Conservation (phyloP, 176 grass and related monocot genomes). For the Neostapfia colusana region DNA sequence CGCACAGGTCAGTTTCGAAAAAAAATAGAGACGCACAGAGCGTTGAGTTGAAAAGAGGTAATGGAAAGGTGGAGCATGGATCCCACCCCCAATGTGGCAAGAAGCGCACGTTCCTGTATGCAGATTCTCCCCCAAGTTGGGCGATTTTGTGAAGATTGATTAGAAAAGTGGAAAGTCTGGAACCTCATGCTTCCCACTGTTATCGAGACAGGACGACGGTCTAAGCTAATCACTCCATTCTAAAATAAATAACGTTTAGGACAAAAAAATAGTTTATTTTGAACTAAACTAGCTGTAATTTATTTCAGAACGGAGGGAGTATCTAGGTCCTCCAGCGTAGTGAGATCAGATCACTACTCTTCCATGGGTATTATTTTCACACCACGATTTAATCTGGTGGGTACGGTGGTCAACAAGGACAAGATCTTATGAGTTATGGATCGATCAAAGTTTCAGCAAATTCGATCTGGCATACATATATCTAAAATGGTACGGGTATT, state of each 20-base stretch:
- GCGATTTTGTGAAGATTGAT: not conserved
- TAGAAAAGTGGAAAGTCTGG: constrained; percentile 36
- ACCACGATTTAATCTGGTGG: too few species aligned
- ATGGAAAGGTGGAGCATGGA: constrained; percentile 49
- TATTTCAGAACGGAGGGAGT: not conserved
- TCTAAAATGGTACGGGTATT: not conserved
- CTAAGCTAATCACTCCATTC: not conserved
- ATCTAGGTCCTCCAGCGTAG: not conserved
- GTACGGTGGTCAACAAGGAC: not conserved
- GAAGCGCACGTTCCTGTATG: constrained; percentile 14
- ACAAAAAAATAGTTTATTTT: too few species aligned
- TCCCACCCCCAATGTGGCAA: constrained; percentile 38
- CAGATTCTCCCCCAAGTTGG: constrained; percentile 46
- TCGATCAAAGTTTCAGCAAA: not conserved
- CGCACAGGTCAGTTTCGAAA: too few species aligned
- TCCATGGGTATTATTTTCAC: too few species aligned
- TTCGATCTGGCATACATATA: not conserved
- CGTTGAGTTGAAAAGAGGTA: constrained; percentile 27
- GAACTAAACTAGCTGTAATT: too few species aligned
- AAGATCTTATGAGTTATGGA: not conserved
- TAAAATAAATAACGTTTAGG: too few species aligned
- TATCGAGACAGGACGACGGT: not conserved
- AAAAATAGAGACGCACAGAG: constrained; percentile 59
- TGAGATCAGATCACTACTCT: not conserved
- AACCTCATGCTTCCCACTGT: constrained; percentile 43